These are phyloP conservation scores for Hortiboletus campestris DNA, from an alignment of 768 basidiomycete genomes.

Conservation along the genomic window DNA sequence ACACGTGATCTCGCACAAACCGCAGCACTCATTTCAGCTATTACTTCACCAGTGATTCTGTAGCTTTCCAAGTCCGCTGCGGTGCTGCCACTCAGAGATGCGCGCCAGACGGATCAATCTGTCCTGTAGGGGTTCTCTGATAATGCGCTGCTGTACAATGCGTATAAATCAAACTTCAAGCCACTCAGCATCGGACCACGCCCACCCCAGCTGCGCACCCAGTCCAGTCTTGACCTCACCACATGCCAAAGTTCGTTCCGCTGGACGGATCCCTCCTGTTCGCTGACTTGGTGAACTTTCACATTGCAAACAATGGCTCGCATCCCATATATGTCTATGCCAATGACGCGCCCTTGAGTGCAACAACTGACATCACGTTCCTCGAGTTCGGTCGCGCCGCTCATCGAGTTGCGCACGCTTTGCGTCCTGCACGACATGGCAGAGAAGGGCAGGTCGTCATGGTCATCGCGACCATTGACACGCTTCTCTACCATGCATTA, in stretches of 20 bases:
- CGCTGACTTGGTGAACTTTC: slow-evolving; percentile 24
- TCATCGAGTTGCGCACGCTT: slow-evolving; percentile 30
- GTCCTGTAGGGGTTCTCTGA: neutral
- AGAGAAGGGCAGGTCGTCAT: slow-evolving; percentile 29
- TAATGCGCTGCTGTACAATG: neutral
- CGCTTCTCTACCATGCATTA: slow-evolving; percentile 28
- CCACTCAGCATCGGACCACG: no score
- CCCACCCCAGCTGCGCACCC: neutral
- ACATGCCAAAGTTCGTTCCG: slow-evolving; percentile 10
- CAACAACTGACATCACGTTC: slow-evolving; percentile 15
- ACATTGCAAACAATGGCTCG: slow-evolving; percentile 16
- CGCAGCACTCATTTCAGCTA: no score
- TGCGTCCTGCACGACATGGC: slow-evolving; percentile 20
- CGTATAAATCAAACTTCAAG: neutral
- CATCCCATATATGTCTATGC: slow-evolving; percentile 16
- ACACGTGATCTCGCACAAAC: no score
- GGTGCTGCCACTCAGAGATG: no score
- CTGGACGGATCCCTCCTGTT: slow-evolving; percentile 19
- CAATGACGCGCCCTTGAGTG: neutral
- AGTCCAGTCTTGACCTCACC: neutral
- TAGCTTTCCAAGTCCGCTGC: no score
- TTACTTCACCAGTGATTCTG: no score
- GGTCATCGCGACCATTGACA: slow-evolving; percentile 33
- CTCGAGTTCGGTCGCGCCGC: slow-evolving; percentile 31
- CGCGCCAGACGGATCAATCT: neutral